These are phyloP conservation scores for Collybia nuda DNA, from an alignment of 768 basidiomycete species.

Conservation along the genomic window DNA sequence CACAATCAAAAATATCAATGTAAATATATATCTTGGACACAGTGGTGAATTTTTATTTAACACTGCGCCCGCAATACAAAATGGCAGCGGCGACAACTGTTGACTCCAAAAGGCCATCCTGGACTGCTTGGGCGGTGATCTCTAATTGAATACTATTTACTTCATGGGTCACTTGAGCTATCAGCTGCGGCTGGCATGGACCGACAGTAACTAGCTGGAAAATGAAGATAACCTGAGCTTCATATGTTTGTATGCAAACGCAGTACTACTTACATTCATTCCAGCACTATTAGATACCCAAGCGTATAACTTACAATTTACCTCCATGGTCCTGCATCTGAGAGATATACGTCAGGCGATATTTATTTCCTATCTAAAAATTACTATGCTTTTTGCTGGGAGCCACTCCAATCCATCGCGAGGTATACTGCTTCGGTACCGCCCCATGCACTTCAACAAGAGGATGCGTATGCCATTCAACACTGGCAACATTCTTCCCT, in stretches of 20 bases:
- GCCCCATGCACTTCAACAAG: slow-evolving; percentile 36
- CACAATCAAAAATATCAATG: no score
- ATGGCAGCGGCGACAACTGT: slow-evolving; percentile 46
- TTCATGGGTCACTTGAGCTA: slow-evolving; percentile 36
- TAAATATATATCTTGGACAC: no score
- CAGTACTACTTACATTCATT: slow-evolving; percentile 20
- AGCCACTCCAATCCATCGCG: slow-evolving; percentile 34
- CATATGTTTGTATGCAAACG: neutral
- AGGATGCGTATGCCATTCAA: slow-evolving; percentile 35
- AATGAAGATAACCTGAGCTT: slow-evolving; percentile 20
- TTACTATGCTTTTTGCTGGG: neutral
- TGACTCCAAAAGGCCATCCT: slow-evolving; percentile 42
- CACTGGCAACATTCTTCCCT: slow-evolving; percentile 33
- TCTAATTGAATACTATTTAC: slow-evolving; percentile 39
- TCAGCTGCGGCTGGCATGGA: slow-evolving; percentile 16
- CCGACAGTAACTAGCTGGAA: slow-evolving; percentile 22
- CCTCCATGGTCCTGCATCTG: slow-evolving; percentile 38
- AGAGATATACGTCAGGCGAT: neutral
- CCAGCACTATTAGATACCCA: slow-evolving; percentile 33
- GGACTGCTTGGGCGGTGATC: slow-evolving; percentile 43
- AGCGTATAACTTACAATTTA: slow-evolving; percentile 35
- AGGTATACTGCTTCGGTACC: slow-evolving; percentile 28
- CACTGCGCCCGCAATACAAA: slow-evolving; percentile 46
- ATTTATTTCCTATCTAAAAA: neutral
- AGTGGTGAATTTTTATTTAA: slow-evolving; percentile 32